Conservation (phyloP, 495 filamentous ascomycete genomes). For the Coniosporium apollinis region DNA sequence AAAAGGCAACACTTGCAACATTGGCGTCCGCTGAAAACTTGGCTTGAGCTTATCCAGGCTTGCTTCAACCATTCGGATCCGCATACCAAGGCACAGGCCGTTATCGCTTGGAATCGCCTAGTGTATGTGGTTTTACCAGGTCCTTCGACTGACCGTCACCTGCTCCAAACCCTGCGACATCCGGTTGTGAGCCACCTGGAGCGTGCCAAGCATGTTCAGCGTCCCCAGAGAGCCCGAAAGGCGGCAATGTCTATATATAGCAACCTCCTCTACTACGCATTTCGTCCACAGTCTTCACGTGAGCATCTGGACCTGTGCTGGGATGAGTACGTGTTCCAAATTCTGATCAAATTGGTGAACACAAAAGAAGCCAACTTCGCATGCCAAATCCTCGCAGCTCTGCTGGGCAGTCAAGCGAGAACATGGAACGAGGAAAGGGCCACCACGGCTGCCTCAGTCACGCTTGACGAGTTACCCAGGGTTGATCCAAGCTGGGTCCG, state of each 20-base stretch:
- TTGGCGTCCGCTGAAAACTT: constrained; percentile 57
- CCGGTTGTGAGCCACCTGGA: constrained; percentile 56
- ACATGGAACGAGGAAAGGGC: constrained; percentile 66
- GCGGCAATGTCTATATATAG: constrained; percentile 52
- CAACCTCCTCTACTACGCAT: constrained; percentile 71
- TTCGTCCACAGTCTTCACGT: constrained; percentile 47
- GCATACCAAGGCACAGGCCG: constrained; percentile 55
- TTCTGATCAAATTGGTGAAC: constrained; percentile 31
- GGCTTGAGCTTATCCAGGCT: constrained; percentile 57
- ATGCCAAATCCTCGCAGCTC: constrained; percentile 44
- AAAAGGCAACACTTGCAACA: constrained; percentile 41
- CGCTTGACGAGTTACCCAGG: constrained; percentile 54
- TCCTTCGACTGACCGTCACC: constrained; percentile 37
- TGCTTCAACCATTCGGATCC: constrained; percentile 73
- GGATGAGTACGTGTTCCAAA: constrained; percentile 50
- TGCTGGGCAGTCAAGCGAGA: constrained; percentile 52
- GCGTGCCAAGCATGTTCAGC: constrained; percentile 40
- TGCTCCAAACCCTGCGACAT: constrained; percentile 49
- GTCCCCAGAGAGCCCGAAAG: constrained; percentile 37
- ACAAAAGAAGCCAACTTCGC: constrained; percentile 20
- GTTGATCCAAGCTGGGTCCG: constrained; percentile 83
- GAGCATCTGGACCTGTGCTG: constrained; percentile 58
- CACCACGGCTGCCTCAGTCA: constrained; percentile 30
- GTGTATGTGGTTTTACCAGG: constrained; percentile 51
- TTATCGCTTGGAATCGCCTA: constrained; percentile 68